These are phyloP conservation scores for Coemansia interrupta DNA, from an alignment of 192 early-diverging fungal species.

Conservation along the genomic window DNA sequence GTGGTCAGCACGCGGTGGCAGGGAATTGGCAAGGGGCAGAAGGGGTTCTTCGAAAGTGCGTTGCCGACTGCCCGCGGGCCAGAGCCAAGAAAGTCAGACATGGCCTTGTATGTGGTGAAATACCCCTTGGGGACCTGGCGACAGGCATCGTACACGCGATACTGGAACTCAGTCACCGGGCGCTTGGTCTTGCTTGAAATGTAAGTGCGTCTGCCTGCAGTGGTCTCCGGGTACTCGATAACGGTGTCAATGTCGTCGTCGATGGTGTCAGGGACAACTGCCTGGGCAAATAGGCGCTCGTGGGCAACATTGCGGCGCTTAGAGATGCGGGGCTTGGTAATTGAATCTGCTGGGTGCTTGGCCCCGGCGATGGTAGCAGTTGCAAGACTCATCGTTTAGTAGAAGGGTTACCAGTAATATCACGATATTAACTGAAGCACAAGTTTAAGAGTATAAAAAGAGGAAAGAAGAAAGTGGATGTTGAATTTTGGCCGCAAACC, in stretches of 20 bases:
- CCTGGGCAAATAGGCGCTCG: slow-evolving; percentile 25
- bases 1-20: slow-evolving; percentile 68
- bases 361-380: not conserved
- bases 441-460: not conserved
- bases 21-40: slow-evolving; percentile 64
- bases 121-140: slow-evolving; percentile 62
- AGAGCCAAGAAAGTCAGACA: slow-evolving; percentile 60
- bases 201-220: slow-evolving; percentile 44
- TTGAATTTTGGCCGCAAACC: not conserved
- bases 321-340: not conserved
- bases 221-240: slow-evolving; percentile 51
- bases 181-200: slow-evolving; percentile 58
- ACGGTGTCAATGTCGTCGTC: slow-evolving; percentile 52
- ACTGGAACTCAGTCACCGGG: slow-evolving; percentile 68
- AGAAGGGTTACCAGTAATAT: too few species aligned
- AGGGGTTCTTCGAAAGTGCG: slow-evolving; percentile 66
- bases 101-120: slow-evolving; percentile 65
- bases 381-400: slow-evolving; percentile 1
- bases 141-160: slow-evolving; percentile 66
- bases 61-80: slow-evolving; percentile 65
- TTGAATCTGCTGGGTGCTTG: too few species aligned
- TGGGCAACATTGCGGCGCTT: slow-evolving; percentile 31
- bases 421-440: not conserved
- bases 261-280: slow-evolving; percentile 33
- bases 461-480: not conserved